Conservation (phyloP, 108 stramenopile genomes). For the Cyclotella atomus region DNA sequence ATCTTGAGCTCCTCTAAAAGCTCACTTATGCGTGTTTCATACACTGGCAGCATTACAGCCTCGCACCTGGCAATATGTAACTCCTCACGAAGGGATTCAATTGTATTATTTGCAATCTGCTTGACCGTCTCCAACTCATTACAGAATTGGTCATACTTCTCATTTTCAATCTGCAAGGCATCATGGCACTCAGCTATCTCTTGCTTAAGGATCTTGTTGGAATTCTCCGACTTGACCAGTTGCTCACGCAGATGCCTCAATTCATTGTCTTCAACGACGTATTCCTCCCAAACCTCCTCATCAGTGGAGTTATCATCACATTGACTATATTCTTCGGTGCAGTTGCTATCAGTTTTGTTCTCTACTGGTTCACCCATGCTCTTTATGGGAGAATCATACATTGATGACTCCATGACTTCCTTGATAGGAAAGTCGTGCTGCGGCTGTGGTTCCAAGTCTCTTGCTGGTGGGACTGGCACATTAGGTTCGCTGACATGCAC, state of each 20-base stretch:
- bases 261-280: conserved; percentile 10
- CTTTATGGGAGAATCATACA: background rate
- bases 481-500: conserved; percentile 23
- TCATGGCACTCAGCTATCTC: background rate
- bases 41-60: conserved; percentile 8
- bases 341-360: conserved; percentile 3
- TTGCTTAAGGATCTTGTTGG: conserved; percentile 8
- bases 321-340: background rate
- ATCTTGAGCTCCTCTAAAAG: conserved; percentile 4
- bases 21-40: conserved; percentile 13
- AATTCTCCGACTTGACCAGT: conserved; percentile 16
- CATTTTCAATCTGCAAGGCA: conserved; percentile 1
- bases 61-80: background rate
- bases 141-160: conserved; percentile 13
- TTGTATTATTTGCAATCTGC: background rate
- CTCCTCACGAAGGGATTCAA: conserved; percentile 10
- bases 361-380: background rate
- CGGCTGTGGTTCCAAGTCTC: background rate
- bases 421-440: background rate
- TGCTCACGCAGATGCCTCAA: conserved; percentile 8
- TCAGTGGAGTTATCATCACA: conserved; percentile 12
- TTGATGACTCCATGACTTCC: background rate
- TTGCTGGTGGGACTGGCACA: background rate
- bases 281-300: conserved; percentile 19
- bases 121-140: background rate